Conservation (phyloP, 23 red algal genomes). For the Gracilaria domingensis region DNA sequence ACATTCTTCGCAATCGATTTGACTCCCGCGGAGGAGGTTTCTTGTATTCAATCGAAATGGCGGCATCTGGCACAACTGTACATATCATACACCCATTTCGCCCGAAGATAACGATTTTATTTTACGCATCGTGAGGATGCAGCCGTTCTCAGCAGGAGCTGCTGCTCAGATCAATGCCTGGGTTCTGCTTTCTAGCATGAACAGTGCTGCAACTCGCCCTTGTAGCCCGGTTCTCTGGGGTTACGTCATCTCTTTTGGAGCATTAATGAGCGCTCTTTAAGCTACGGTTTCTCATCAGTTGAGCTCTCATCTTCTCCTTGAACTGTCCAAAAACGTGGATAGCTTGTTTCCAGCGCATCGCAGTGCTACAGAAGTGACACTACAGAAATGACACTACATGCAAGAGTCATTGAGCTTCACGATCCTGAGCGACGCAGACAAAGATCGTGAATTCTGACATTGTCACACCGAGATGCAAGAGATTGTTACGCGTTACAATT, state of each 20-base stretch:
- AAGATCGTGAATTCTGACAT: background rate
- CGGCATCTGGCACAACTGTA: too few relatives aligned
- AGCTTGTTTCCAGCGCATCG: background rate
- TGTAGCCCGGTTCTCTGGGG: background rate
- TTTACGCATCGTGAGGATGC: background rate
- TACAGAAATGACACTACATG: too few relatives aligned
- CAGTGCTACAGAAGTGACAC: too few relatives aligned
- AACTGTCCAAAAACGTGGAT: background rate
- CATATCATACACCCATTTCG: too few relatives aligned
- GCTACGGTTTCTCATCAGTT: background rate
- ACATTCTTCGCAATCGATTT: too few relatives aligned
- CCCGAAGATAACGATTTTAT: background rate
- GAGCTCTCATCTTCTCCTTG: background rate
- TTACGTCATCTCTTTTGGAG: conserved; percentile 14
- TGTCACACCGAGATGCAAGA: background rate
- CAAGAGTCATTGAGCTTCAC: background rate
- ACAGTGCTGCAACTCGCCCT: background rate
- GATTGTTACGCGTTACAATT: background rate
- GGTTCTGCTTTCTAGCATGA: too few relatives aligned
- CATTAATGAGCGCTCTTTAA: background rate
- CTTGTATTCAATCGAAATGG: too few relatives aligned
- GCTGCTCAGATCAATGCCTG: background rate
- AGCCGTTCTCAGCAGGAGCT: too few relatives aligned
- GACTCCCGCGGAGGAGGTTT: too few relatives aligned
- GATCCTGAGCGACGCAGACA: background rate